Percentiles rank a stretch among this genome's conserved stretches.
Conservation (phyloP, 768 basidiomycete species). For the Hygrophorus russula region DNA sequence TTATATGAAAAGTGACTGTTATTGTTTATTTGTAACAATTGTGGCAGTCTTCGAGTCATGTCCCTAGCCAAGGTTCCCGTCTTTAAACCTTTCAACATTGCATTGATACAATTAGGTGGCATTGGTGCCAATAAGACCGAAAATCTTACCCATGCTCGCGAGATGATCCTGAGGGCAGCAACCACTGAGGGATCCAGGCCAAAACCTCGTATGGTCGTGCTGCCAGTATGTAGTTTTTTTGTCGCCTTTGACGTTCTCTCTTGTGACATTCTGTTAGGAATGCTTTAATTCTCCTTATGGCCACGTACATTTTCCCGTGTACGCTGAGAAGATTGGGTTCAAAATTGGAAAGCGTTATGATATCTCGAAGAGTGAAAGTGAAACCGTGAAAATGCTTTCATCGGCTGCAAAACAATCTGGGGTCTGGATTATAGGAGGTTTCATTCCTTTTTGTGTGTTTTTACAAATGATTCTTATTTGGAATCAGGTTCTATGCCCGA, state of each 20-base stretch:
- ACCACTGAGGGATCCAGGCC: constrained; percentile 20
- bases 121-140: constrained; percentile 58
- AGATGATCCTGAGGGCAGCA: constrained; percentile 69
- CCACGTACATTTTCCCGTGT: constrained; percentile 65
- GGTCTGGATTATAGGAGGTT: constrained; percentile 92
- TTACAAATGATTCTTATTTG: neutral
- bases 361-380: constrained; percentile 42
- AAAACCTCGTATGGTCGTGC: constrained; percentile 72
- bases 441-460: neutral
- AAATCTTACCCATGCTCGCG: constrained; percentile 76
- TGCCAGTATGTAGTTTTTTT: constrained; percentile 47
- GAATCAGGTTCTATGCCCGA: constrained; percentile 86
- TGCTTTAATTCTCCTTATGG: constrained; percentile 87
- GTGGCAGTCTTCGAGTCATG: constrained; percentile 12
- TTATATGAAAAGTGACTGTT: no score
- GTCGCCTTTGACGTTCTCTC: constrained; percentile 1
- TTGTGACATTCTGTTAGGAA: constrained; percentile 37
- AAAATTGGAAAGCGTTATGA: constrained; percentile 49
- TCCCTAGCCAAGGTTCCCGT: constrained; percentile 18
- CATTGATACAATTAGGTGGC: constrained; percentile 82
- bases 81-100: constrained; percentile 72
- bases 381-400: constrained; percentile 76
- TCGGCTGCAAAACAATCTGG: constrained; percentile 64
- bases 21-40: no score
- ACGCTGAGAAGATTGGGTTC: constrained; percentile 72